Conservation (phyloP, 176 grass and related monocot genomes). For the Leersia perrieri region DNA sequence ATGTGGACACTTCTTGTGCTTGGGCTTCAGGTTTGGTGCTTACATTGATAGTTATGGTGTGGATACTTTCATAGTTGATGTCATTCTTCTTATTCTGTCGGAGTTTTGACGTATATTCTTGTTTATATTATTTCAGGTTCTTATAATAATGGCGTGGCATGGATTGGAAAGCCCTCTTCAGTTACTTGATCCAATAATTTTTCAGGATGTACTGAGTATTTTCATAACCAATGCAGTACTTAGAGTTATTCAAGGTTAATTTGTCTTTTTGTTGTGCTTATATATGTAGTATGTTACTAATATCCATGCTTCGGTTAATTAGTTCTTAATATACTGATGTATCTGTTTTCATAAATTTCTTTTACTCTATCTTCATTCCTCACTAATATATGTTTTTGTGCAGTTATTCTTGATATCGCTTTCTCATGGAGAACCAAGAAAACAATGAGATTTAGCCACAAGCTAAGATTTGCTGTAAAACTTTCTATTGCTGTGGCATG, state of each 20-base stretch:
- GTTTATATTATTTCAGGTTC: constrained; percentile 52
- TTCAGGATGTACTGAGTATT: constrained; percentile 88
- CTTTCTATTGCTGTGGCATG: constrained; percentile 64
- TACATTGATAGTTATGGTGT: background rate
- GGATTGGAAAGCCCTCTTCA: constrained; percentile 73
- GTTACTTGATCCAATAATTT: constrained; percentile 78
- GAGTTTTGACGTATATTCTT: constrained; percentile 22
- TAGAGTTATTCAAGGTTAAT: constrained; percentile 78
- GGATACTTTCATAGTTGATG: constrained; percentile 30
- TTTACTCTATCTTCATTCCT: background rate
- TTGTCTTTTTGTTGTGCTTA: background rate
- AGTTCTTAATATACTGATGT: background rate
- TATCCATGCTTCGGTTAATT: background rate
- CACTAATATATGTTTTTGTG: constrained; percentile 21
- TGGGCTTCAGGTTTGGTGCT: constrained; percentile 73
- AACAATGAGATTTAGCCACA: constrained; percentile 63
- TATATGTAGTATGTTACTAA: constrained; percentile 11
- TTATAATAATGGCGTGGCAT: constrained; percentile 98
- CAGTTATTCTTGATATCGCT: constrained; percentile 79
- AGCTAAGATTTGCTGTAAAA: constrained; percentile 80
- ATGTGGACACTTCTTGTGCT: constrained; percentile 93
- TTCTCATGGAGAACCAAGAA: constrained; percentile 78
- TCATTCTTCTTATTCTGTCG: constrained; percentile 10
- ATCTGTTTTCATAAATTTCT: background rate
- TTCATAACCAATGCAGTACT: constrained; percentile 92